Evolutionary conservation across 257 asterid genomes (phyloP).

Genomic region (Petunia secreta): DNA sequence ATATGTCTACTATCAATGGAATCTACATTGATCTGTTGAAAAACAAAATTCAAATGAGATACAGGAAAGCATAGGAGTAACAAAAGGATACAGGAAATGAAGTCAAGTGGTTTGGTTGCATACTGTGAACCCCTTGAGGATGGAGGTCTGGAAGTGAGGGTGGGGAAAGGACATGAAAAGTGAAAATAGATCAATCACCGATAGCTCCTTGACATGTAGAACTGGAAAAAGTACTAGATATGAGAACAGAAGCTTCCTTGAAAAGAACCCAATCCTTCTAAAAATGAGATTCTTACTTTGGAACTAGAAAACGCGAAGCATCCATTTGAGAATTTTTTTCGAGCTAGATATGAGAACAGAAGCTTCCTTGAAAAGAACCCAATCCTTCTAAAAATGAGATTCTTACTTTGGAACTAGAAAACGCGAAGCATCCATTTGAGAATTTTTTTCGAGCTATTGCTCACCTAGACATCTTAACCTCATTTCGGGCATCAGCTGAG

Average conservation of each 20-base stretch:
- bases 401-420: background rate
- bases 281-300: background rate
- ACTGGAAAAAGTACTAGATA: background rate
- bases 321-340: background rate
- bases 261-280: background rate
- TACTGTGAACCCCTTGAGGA: conserved; percentile 9
- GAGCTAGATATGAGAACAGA: background rate
- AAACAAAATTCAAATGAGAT: background rate
- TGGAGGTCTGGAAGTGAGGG: background rate
- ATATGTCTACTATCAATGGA: background rate
- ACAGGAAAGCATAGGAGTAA: background rate
- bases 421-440: background rate
- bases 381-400: background rate
- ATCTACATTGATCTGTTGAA: background rate
- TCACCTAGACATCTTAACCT: background rate
- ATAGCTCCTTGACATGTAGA: background rate
- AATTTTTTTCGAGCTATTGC: background rate
- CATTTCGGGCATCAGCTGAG: background rate
- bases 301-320: background rate
- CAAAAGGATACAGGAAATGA: background rate
- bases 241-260: background rate
- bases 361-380: background rate
- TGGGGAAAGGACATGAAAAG: background rate
- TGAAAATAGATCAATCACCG: background rate
- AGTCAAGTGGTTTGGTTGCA: background rate